Evolutionary conservation across 1,284 basidiomycete genomes (phyloP).

Genomic region (Ustilago cynodontis): DNA sequence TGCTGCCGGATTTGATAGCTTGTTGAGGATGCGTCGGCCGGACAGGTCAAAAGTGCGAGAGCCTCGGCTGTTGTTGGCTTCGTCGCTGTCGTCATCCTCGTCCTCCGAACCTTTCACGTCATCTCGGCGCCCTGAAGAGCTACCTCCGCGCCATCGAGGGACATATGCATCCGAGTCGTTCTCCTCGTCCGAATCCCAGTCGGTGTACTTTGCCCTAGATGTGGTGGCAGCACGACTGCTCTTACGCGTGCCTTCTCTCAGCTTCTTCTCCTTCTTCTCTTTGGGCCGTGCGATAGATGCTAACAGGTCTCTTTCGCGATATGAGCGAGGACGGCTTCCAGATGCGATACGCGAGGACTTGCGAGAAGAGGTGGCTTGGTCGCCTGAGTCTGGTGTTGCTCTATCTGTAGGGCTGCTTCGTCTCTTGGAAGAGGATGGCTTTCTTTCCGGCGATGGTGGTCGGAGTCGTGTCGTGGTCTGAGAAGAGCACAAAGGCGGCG

Average conservation of each 20-base stretch:
- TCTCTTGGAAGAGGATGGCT: conserved; percentile 15
- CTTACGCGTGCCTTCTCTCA: conserved; percentile 39
- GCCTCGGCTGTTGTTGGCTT: conserved; percentile 19
- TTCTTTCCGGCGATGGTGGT: conserved; percentile 41
- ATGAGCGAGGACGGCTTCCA: conserved; percentile 31
- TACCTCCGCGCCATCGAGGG: conserved; percentile 38
- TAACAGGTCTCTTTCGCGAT: conserved; percentile 36
- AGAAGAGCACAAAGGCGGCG: not conserved
- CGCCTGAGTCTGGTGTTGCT: conserved; percentile 9
- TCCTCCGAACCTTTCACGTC: not conserved
- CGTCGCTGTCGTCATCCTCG: conserved; percentile 33
- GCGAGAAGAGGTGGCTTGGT: conserved; percentile 22
- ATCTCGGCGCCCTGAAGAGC: conserved; percentile 9
- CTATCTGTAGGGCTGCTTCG: conserved; percentile 13
- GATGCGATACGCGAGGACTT: conserved; percentile 50
- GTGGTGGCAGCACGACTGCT: conserved; percentile 41
- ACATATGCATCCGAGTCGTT: conserved; percentile 46
- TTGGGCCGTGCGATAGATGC: conserved; percentile 26
- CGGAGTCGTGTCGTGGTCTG: conserved; percentile 36
- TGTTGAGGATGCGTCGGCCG: conserved; percentile 37
- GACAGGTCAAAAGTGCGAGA: conserved; percentile 46
- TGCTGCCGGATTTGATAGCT: conserved; percentile 48
- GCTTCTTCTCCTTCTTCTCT: conserved; percentile 31
- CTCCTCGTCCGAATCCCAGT: conserved; percentile 51
- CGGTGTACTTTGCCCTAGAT: conserved; percentile 35